Base-by-base conservation (phyloP, 2,329 filamentous ascomycete species). In the Pseudovirgaria hyperparasitica region DNA sequence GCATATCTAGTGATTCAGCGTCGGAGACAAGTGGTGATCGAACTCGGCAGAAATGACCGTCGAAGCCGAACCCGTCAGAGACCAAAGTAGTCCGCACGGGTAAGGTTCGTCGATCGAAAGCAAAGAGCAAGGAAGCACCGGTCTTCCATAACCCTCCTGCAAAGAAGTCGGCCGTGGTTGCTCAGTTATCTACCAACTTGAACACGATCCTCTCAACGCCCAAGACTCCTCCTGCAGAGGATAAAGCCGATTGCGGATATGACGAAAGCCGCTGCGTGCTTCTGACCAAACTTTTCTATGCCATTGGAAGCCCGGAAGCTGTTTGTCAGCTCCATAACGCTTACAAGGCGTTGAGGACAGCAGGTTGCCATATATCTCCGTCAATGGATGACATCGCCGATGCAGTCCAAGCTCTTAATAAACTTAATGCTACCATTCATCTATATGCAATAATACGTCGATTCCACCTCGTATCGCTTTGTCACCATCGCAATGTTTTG, bases 201-300 rank as follows among this genome's bases (percentile, higher is more conserved):
- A n/a, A 16, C 23, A 25, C 5, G 13, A 14, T 16, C 6, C 5
- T 4, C 11, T 14, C 9, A 13, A 13, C 18, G 16, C 4, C 9
- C 7, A 13, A 13, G 4, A 14, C 6, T 5, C 14, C 18, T n/a
- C 15, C n/a, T 8, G 19, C 9, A 20, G 8, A 8, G 19, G 19
- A 20, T 20, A n/a, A 20, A 20, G 8, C 9, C 8, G 9, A n/a
- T 8, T 20, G 19, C n/a, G n/a, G 19, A 20, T 20, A n/a, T 9
- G 8, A 20, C 19, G 9, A 20, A 8, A n/a, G 19, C 19, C n/a
- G n/a, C 19, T 9, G 9, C 8, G n/a, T 20, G 19, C n/a, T 20
- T 20, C n/a, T 26, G 25, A n/a, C n/a, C n/a, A n/a, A n/a, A 18
- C 17, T 16, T 9, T 26, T 26, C 25, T 26, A 16, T 13, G 20